These are phyloP conservation scores for Mycothermus thermophilus DNA, from an alignment of 495 filamentous ascomycete species.

Conservation along the genomic window DNA sequence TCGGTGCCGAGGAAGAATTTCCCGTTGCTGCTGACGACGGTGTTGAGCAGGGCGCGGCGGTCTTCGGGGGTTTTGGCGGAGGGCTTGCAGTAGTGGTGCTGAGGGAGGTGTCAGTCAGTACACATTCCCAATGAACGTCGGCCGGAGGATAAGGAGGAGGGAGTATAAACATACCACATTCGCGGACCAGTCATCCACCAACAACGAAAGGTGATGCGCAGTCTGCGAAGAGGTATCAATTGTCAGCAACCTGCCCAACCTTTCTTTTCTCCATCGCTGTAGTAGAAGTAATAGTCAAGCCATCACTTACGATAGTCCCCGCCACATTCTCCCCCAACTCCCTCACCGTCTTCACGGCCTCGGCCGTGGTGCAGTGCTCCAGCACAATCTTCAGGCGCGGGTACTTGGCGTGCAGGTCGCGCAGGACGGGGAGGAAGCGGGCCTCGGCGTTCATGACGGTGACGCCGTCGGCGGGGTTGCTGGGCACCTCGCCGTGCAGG, in stretches of 20 bases:
- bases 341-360: constrained; percentile 65
- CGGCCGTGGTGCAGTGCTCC: constrained; percentile 72
- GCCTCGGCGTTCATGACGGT: constrained; percentile 72
- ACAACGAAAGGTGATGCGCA: constrained; percentile 70
- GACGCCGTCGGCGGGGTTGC: constrained; percentile 47
- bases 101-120: constrained; percentile 7
- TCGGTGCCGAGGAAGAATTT: constrained; percentile 63
- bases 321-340: constrained; percentile 62
- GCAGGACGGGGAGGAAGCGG: constrained; percentile 63
- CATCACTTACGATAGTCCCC: constrained; percentile 40
- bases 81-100: constrained; percentile 81
- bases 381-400: constrained; percentile 68
- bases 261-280: no score
- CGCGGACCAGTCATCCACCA: constrained; percentile 59
- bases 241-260: no score
- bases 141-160: background rate
- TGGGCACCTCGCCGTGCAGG: constrained; percentile 45
- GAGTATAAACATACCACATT: constrained; percentile 28
- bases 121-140: no score
- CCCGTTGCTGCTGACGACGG: constrained; percentile 48
- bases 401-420: constrained; percentile 56
- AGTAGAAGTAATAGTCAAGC: no score
- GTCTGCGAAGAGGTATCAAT: constrained; percentile 16
- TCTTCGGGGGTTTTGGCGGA: constrained; percentile 62
- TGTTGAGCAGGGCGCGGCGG: constrained; percentile 57